phyloP scores from a whole-genome alignment of 108 stramenopile genomes.

The Nitzschia sp. region DNA sequence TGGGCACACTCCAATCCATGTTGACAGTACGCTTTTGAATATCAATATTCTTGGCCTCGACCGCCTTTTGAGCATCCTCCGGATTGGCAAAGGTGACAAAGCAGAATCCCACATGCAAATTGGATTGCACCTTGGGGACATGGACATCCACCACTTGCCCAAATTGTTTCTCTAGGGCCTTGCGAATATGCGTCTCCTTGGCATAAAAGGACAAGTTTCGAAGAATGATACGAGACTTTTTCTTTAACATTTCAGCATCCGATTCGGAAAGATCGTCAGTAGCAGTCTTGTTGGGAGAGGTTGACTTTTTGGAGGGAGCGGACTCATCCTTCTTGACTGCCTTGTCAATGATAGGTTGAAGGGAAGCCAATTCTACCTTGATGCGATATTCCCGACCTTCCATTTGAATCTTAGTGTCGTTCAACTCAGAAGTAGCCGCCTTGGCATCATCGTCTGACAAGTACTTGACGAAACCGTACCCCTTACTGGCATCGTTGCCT shows the following conservation, averaged over 20 bases:
- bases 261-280: neutral
- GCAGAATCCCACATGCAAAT: slow-evolving; percentile 84
- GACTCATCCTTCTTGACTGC: slow-evolving; percentile 21
- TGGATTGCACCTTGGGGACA: slow-evolving; percentile 67
- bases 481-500: slow-evolving; percentile 25
- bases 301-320: neutral
- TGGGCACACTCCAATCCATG: slow-evolving; percentile 79
- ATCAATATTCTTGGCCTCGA: slow-evolving; percentile 37
- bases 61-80: slow-evolving; percentile 64
- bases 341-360: slow-evolving; percentile 3
- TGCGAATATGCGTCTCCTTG: slow-evolving; percentile 64
- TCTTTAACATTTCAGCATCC: slow-evolving; percentile 43
- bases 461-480: slow-evolving; percentile 81
- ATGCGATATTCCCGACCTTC: slow-evolving; percentile 51
- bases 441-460: slow-evolving; percentile 62
- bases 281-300: neutral
- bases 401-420: slow-evolving; percentile 51
- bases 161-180: slow-evolving; percentile 58
- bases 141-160: slow-evolving; percentile 76
- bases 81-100: slow-evolving; percentile 86
- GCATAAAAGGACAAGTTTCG: slow-evolving; percentile 89
- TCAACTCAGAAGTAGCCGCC: slow-evolving; percentile 45
- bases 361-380: slow-evolving; percentile 58
- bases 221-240: slow-evolving; percentile 79
- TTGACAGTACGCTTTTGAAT: slow-evolving; percentile 84